Base-by-base conservation (phyloP, 345 rosid species). In the Geranium rotundifolium region DNA sequence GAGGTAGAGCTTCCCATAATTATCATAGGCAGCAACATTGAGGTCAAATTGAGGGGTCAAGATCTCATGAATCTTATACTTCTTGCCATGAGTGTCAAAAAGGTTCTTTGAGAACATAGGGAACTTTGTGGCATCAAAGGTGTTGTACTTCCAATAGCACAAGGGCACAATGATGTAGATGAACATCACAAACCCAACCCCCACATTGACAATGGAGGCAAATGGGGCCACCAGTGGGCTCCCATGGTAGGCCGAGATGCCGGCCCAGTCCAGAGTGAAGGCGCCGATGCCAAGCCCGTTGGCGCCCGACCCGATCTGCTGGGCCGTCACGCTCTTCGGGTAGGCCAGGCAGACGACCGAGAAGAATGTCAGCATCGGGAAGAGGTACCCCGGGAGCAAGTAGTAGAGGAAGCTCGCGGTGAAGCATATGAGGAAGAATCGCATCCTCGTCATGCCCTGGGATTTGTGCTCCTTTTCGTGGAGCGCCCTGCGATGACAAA, bases 161-260 rank as follows among this genome's bases (percentile, higher is more conserved):
- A 95, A 41, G 18, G 99, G 99, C 37, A 95, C 80, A 16, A 95
- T 81, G 61, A 95, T 82, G 84, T 95, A 90, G 29, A 95, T 79
- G 54, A 95, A 95, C 93, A 95, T 85, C 74, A 90, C 64, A 79
- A 95, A 95, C 31, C 99, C 97, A 55, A 88, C 69, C 55, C 88
- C 99, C 19, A 90, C 89, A 57, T 90, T 95, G 68, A 95, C 74
- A 66, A 95, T 90, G 37, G 99, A 88, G 29, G 85, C 63, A 90
- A 91, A 95, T 0, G 99, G 99, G 1, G 99, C 65, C 46, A 95
- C 96, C 57, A 95, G 80, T 2, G 99, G 99, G 69, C 96, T 90
- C 31, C 99, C 99, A 55, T 95, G 99, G 61, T 95, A 95, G 34
- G 99, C 99, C 0, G 96, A 85, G 76, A 95, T 95, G n/a, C 99